Evolutionary conservation across 2,329 filamentous ascomycete species (phyloP), one percentile per base, ranked within the genome.

Genomic region (Aspergillus nomiae): DNA sequence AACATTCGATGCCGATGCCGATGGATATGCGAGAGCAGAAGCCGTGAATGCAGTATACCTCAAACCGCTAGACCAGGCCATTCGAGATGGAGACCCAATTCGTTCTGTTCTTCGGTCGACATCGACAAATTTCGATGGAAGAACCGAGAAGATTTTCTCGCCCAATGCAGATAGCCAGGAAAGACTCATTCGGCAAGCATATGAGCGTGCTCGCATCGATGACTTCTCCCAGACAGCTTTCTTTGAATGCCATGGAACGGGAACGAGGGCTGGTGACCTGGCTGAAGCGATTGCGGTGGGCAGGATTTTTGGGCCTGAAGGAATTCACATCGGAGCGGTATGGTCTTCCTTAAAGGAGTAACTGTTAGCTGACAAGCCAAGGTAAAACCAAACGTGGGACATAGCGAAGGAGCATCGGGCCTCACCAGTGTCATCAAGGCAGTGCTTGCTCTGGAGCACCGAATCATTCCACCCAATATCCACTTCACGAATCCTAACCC

Each of bases 21-120:
- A 76, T 48, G 73, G 76, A 2, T 75, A 73, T 61, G 74, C 66
- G 4, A 62, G 74, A 12, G 78, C 71, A 4, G 74, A 78, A 54
- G 70, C 71, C 0, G 68, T 77, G 45, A 70, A 24, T 66, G 71
- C 7, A 70, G 70, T 77, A 1, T 70, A 63, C 30, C 55, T 76
- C 28, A 77, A 76, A 59, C 58, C 28, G 5, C 54, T 78, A 4
- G 24, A 48, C 12, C 65, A 71, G 36, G 74, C 75, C 1, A 34
- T 77, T 7, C 38, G 61, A 19, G 73, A 75, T 56, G 67, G 70
- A 0, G 67, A 77, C 56, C 66, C 74, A 1, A 69, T 80, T 11
- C 66, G 76, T 9, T 75, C 72, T 0, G 65, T 80, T 11, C 74
- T 80, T 32, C 67, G 76, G 19, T 65, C 66, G 3, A 75, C 73